Conservation (phyloP, 192 early-diverging fungal genomes). For the Backusella tuberculispora region DNA sequence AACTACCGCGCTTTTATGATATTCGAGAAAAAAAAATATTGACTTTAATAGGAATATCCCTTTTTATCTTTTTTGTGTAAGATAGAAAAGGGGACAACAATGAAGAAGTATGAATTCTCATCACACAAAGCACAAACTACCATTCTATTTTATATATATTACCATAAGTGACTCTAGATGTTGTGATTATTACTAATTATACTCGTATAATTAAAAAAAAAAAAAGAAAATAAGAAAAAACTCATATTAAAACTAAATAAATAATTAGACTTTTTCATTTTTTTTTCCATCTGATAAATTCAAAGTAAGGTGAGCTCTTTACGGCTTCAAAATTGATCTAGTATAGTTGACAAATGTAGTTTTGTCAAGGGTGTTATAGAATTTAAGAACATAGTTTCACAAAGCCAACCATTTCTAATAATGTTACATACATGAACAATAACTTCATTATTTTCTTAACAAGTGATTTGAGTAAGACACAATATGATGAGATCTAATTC, state of each 20-base stretch:
- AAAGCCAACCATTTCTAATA: background rate
- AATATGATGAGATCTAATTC: slow-evolving; percentile 7
- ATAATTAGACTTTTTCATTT: background rate
- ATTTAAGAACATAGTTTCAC: background rate
- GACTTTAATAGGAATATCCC: background rate
- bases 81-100: background rate
- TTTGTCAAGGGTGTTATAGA: no score
- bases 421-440: slow-evolving; percentile 1
- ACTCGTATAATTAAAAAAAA: background rate
- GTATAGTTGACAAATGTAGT: background rate
- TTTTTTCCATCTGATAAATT: background rate
- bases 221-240: background rate
- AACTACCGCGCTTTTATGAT: background rate
- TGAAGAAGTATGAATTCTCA: background rate
- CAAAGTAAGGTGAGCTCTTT: background rate
- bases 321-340: background rate
- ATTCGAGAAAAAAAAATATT: background rate
- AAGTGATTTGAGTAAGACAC: slow-evolving; percentile 4
- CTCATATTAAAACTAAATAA: background rate
- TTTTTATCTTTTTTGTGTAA: background rate
- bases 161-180: background rate
- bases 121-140: background rate
- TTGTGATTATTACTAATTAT: background rate
- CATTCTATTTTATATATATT: background rate
- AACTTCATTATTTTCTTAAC: background rate